Conservation (phyloP, 176 grass and related monocot genomes). For the Oryza brachyantha region DNA sequence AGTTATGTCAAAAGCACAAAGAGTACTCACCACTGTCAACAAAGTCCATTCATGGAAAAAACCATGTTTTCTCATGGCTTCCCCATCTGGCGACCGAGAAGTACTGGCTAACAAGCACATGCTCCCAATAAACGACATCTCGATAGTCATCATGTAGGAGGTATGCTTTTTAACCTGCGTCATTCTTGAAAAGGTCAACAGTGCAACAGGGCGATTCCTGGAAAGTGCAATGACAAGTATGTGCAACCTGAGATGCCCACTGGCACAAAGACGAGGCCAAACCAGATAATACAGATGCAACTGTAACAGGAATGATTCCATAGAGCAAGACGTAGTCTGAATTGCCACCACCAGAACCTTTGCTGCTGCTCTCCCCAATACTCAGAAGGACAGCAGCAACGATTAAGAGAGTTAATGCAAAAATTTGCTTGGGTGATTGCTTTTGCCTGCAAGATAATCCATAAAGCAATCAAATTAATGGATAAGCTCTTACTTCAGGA, state of each 20-base stretch:
- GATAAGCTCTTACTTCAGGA: conserved; percentile 2
- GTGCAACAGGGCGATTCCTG: conserved; percentile 11
- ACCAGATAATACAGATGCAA: conserved; percentile 82
- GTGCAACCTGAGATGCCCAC: conserved; percentile 94
- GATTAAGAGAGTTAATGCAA: conserved; percentile 74
- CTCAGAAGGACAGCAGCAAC: conserved; percentile 80
- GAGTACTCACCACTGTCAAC: conserved; percentile 67
- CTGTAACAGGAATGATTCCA: conserved; percentile 86
- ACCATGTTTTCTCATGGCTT: conserved; percentile 76
- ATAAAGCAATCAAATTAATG: conserved; percentile 13
- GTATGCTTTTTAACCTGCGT: conserved; percentile 97
- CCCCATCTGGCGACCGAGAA: conserved; percentile 81
- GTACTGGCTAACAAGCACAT: conserved; percentile 81
- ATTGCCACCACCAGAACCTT: conserved; percentile 44
- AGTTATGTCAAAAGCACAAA: conserved; percentile 10
- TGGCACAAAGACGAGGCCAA: conserved; percentile 93
- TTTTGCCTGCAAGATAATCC: conserved; percentile 62
- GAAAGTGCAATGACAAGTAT: conserved; percentile 34
- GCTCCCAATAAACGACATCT: conserved; percentile 97
- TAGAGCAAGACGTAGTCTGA: conserved; percentile 68
- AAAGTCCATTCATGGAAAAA: conserved; percentile 94
- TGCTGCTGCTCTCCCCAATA: conserved; percentile 69
- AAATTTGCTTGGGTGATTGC: conserved; percentile 75
- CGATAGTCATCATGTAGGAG: conserved; percentile 96
- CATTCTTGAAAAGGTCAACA: conserved; percentile 33